phyloP scores from a whole-genome alignment of 257 asterid genomes.

The Paulownia fortunei region DNA sequence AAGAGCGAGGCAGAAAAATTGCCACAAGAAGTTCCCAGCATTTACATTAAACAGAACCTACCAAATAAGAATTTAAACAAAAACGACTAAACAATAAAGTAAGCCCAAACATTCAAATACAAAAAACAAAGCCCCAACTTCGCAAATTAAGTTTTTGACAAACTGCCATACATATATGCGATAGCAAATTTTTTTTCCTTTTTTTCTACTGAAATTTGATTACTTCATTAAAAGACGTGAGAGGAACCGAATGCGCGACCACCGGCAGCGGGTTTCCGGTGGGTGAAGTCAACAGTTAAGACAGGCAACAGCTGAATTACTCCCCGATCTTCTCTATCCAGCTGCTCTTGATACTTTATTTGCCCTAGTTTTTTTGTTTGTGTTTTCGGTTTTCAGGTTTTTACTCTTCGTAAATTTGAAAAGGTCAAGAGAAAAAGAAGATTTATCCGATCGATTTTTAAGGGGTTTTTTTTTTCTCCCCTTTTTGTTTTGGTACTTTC shows the following conservation, averaged over 20 bases:
- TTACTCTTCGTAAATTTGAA: too few species aligned
- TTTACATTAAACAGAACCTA: not conserved
- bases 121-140: conserved; percentile 2
- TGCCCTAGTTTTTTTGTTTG: conserved; percentile 8
- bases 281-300: conserved; percentile 13
- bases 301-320: conserved; percentile 25
- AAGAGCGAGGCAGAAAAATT: not conserved
- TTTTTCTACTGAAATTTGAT: not conserved
- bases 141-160: not conserved
- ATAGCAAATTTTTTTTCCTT: not conserved
- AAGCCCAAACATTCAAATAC: not conserved
- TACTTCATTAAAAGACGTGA: not conserved
- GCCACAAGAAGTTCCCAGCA: not conserved
- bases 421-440: too few species aligned
- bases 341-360: not conserved
- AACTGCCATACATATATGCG: not conserved
- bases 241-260: not conserved
- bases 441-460: conserved; percentile 11
- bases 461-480: not conserved
- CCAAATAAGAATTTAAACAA: not conserved
- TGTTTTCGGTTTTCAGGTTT: not conserved
- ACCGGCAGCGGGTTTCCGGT: conserved; percentile 20
- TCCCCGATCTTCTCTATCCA: not conserved
- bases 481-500: not conserved
- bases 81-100: not conserved